Evolutionary conservation across 1,139 yeast species (phyloP), one percentile per base, ranked within the genome.

Genomic region (Meyerozyma smithsonii): DNA sequence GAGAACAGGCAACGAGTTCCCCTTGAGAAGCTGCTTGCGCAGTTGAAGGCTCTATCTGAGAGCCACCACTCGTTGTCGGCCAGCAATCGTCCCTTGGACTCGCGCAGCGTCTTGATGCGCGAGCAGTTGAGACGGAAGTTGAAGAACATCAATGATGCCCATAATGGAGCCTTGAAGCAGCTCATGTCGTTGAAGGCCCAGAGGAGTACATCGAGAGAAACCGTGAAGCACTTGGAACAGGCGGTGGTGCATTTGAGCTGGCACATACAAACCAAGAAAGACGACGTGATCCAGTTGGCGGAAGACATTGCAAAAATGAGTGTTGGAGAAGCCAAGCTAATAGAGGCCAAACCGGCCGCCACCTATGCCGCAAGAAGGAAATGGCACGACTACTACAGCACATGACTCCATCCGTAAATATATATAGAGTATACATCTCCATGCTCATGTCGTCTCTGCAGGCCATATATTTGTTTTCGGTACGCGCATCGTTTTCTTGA

Each of bases 131-230:
- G 51, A 21, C 36, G 40, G 20, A 46, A 46, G 32, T 26, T 46
- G 10, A 43, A 43, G 7, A 36, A 33, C 8, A 46, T 46, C 23
- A 37, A 43, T 30, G 19, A 25, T 11, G 41, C 43, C 8, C 44
- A 39, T 5, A 45, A 39, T 10, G 42, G 43, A 15, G 40, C 41
- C 12, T 26, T 43, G 32, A 34, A 41, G 26, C 39, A 39, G 26
- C 36, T 47, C 24, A 36, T 47, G 4, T 45, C 49, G 5, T 38
- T 45, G 5, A 45, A 44, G n/a, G 40, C 46, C 11, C 36, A 20
- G 7, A 11, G 16, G 3, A 15, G 19, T 20, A 12, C n/a, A 3
- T 8, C 34, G 5, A 12, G 12, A 20, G 26, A 20, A 12, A 12
- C 15, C 2, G 36, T 33, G 17, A 11, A n/a, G 11, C 14, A 33